Base-by-base conservation (phyloP, 2,329 filamentous ascomycete species). In the Fusarium sp. region DNA sequence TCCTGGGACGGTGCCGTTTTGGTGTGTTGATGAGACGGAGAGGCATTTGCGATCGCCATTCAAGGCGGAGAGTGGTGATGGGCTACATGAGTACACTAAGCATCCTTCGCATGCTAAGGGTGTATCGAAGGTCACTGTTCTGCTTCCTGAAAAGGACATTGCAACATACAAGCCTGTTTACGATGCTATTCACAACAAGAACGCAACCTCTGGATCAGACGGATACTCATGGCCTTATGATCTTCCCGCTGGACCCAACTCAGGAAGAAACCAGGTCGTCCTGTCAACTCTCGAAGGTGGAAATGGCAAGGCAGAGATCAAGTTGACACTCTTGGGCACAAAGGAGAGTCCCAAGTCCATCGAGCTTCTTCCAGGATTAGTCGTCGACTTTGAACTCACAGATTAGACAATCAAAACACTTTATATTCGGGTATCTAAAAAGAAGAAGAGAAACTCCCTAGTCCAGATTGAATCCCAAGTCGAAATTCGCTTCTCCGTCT, bases 21-120 rank as follows among this genome's bases (percentile, higher is more conserved):
- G 88, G 85, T 91, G 89, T 75, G 85, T 92, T 52, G 91, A 93
- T 78, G 81, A 88, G 18, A 92, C 91, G 4, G 81, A 85, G 5
- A 80, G 91, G 11, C 73, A 81, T n/a, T 77, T 89, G 5, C 81
- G 91, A 0, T 90, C 92, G 6, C 89, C 90, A 0, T 81, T 81
- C 3, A 74, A 78, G 32, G 69, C 80, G 5, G 73, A 78, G 23
- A 61, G 64, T 23, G 74, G 68, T 11, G 35, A 44, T 25, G 72
- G 71, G 10, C 28, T 64, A 2, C 61, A 75, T 1, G 64, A 69
- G 19, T 72, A 78, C 21, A 80, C 79, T 7, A 80, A 76, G 18
- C 91, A 92, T 80, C 82, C 87, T 0, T 88, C 82, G 11, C 86
- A 85, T 0, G 88, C 84, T 0, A 74, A 84, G 19, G 90, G 90